These are phyloP conservation scores for Mucor saturninus DNA, from an alignment of 371 early-diverging fungal genomes.

Conservation along the genomic window DNA sequence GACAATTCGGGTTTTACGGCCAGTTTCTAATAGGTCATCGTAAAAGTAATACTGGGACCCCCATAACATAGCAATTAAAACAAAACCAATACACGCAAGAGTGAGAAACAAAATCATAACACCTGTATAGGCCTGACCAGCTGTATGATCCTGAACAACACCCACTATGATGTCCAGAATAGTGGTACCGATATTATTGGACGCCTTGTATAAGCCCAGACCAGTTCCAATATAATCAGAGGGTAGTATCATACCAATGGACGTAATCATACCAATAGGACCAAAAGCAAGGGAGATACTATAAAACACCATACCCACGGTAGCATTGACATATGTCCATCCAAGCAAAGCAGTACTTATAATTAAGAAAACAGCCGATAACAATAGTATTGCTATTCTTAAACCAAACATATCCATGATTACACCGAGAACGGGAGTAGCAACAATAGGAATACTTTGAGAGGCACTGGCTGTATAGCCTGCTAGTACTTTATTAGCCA, in stretches of 20 bases:
- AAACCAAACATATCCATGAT: slow-evolving; percentile 62
- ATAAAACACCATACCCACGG: slow-evolving; percentile 65
- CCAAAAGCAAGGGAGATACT: slow-evolving; percentile 68
- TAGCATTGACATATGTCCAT: slow-evolving; percentile 47
- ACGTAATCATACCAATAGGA: slow-evolving; percentile 69
- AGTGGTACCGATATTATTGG: slow-evolving; percentile 66
- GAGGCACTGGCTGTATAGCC: slow-evolving; percentile 61
- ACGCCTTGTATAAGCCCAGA: slow-evolving; percentile 69
- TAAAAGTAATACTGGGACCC: slow-evolving; percentile 25
- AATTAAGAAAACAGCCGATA: slow-evolving; percentile 38
- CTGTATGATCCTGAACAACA: slow-evolving; percentile 59
- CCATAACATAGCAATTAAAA: slow-evolving; percentile 28
- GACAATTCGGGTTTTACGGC: slow-evolving; percentile 26
- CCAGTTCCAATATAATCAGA: slow-evolving; percentile 67
- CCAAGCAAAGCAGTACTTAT: slow-evolving; percentile 34
- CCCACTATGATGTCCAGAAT: slow-evolving; percentile 70
- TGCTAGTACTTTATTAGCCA: slow-evolving; percentile 33
- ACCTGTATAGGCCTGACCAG: slow-evolving; percentile 46
- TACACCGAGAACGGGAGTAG: slow-evolving; percentile 68
- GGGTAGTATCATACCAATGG: slow-evolving; percentile 66
- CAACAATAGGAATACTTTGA: slow-evolving; percentile 68
- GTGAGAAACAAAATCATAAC: slow-evolving; percentile 59
- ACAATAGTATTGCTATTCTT: slow-evolving; percentile 25
- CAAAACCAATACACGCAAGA: slow-evolving; percentile 32
- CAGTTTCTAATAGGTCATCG: slow-evolving; percentile 30